Evolutionary conservation across 2,329 filamentous ascomycete species (phyloP), one percentile per base, ranked within the genome.

Genomic region (Alternaria rosae): DNA sequence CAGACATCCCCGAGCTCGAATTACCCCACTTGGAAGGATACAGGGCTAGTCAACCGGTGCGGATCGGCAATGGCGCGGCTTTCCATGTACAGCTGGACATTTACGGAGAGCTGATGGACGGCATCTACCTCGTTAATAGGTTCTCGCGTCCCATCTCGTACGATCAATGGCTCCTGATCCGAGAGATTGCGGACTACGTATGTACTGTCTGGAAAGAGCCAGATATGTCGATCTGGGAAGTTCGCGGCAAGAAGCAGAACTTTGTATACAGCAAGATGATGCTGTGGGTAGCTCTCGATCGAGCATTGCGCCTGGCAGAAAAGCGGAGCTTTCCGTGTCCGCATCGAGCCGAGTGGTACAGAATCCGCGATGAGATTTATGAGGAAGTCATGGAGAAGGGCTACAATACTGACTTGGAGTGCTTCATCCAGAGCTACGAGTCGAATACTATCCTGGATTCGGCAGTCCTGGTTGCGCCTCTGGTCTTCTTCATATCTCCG

Each of bases 141-240:
- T 91, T 92, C 73, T 90, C 91, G 12, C 92, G 91, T 71, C 91
- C 91, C 0, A 85, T 78, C 20, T 88, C 88, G 5, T 94, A 91
- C 85, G 91, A 93, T 62, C 87, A 91, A 62, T 94, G 91, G 91
- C 84, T 89, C 43, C 84, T 87, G 4, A 86, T 94, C 25, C 85
- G 91, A 17, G 85, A 90, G 60, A 87, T 93, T 77, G 80, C 82
- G 38, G 90, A 93, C 72, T 91, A 91, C 70, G 89, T 92, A 38
- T 83, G 92, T 64, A 88, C 85, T 0, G 87, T 93, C 55, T 85
- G 89, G 75, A 79, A 89, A 59, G 81, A 87, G 83, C 79, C 80
- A 71, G 91, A 94, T 73, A 93, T 93, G 90, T 92, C 90, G 3
- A 94, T 93, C 70, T 93, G 91, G 91, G 91, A 94, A 76, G 91